These are phyloP conservation scores for Grigorovia jiainica DNA, from an alignment of 805 yeast species.

Conservation along the genomic window DNA sequence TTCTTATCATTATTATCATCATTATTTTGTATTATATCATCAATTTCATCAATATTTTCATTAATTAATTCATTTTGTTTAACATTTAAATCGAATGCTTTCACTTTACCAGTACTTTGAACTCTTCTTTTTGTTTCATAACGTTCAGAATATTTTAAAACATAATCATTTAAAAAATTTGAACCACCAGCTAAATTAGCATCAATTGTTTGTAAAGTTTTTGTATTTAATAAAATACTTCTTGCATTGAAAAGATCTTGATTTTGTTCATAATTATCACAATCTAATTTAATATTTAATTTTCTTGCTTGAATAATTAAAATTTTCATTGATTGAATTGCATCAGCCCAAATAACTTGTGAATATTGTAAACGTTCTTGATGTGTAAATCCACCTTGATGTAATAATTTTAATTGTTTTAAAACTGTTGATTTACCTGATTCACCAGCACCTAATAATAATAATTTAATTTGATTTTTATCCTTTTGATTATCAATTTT, in stretches of 20 bases:
- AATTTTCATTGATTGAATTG: conserved; percentile 73
- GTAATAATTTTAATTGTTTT: conserved; percentile 78
- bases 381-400: conserved; percentile 73
- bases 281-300: conserved; percentile 52
- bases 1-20: too few relatives aligned
- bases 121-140: conserved; percentile 42
- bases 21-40: too few relatives aligned
- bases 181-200: conserved; percentile 60
- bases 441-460: conserved; percentile 90
- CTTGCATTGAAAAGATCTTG: conserved; percentile 39
- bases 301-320: conserved; percentile 68
- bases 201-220: conserved; percentile 53
- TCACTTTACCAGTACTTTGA: conserved; percentile 47
- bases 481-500: conserved; percentile 43
- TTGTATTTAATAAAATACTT: conserved; percentile 43
- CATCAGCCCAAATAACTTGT: conserved; percentile 88
- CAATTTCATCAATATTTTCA: conserved; percentile 1
- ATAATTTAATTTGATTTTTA: conserved; percentile 54
- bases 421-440: conserved; percentile 89
- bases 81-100: conserved; percentile 15
- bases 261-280: conserved; percentile 41
- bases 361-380: conserved; percentile 74
- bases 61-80: conserved; percentile 13
- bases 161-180: conserved; percentile 53
- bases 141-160: conserved; percentile 48